Evolutionary conservation across 208 protist genomes (phyloP).

Genomic region (Wallacemonas sp.): DNA sequence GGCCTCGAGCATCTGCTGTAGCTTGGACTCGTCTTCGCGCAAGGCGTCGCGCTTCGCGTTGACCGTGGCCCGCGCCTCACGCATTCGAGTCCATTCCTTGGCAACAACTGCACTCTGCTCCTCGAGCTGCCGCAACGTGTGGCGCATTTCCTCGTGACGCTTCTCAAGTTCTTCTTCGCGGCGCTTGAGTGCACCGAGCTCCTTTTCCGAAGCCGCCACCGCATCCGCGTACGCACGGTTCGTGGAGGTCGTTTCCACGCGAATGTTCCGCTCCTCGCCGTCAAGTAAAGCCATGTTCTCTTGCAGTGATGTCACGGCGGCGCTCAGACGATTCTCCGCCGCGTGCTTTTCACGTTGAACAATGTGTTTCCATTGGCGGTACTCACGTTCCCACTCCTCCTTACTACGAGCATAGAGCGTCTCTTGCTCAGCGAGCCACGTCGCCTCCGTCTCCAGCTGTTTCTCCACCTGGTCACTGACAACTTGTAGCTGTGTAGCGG

Average conservation of each 20-base stretch:
- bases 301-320: constrained; percentile 40
- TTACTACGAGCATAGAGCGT: constrained; percentile 27
- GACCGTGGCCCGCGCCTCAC: constrained; percentile 29
- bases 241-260: constrained; percentile 29
- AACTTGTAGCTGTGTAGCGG: constrained; percentile 42
- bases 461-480: constrained; percentile 40
- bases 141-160: constrained; percentile 25
- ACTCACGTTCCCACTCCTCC: constrained; percentile 71
- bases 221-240: constrained; percentile 34
- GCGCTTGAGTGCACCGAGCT: constrained; percentile 34
- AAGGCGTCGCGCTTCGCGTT: constrained; percentile 29
- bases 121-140: constrained; percentile 26
- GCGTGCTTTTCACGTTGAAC: constrained; percentile 53
- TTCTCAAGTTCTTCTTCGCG: constrained; percentile 47
- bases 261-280: constrained; percentile 47
- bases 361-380: constrained; percentile 64
- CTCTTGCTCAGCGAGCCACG: constrained; percentile 72
- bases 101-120: constrained; percentile 23
- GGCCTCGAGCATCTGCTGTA: constrained; percentile 48
- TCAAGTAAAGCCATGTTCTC: constrained; percentile 33
- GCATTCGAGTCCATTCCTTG: constrained; percentile 34
- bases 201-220: constrained; percentile 21
- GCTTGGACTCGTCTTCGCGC: constrained; percentile 38
- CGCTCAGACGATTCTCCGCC: constrained; percentile 55
- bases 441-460: constrained; percentile 56